Conservation (phyloP, 345 rosid genomes). For the Salix exigua region DNA sequence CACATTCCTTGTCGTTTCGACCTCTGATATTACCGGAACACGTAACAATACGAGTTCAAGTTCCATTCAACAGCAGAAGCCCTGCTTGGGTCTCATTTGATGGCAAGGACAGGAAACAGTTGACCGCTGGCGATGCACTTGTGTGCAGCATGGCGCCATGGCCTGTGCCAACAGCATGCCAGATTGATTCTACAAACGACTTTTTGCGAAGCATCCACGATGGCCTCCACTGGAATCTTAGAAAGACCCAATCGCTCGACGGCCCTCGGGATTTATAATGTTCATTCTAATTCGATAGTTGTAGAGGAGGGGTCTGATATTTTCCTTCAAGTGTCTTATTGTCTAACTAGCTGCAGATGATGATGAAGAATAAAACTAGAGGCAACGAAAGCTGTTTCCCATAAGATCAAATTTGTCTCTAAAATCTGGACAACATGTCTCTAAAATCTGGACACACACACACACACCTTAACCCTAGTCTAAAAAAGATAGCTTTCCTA, state of each 20-base stretch:
- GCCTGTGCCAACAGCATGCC: conserved; percentile 97
- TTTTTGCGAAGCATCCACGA: conserved; percentile 91
- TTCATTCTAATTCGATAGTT: background rate
- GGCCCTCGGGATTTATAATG: conserved; percentile 51
- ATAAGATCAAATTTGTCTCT: background rate
- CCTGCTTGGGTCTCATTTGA: conserved; percentile 96
- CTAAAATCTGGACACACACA: background rate
- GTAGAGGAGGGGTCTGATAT: too few relatives aligned
- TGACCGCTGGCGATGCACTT: conserved; percentile 85
- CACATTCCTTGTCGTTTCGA: conserved; percentile 92
- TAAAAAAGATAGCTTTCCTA: too few relatives aligned
- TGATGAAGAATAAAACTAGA: background rate
- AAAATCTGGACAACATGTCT: background rate
- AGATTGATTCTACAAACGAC: conserved; percentile 73
- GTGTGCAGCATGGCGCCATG: conserved; percentile 98
- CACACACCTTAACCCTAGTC: too few relatives aligned
- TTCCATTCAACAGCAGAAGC: conserved; percentile 88
- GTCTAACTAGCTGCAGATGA: background rate
- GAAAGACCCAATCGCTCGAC: conserved; percentile 80
- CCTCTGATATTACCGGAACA: conserved; percentile 95
- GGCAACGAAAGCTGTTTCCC: conserved; percentile 1
- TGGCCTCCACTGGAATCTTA: conserved; percentile 92
- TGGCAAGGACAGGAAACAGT: conserved; percentile 81
- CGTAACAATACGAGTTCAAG: conserved; percentile 78
- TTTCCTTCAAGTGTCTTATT: background rate